Base-by-base conservation (phyloP, 140 eudicot genomes). In the Oenanthe javanica region DNA sequence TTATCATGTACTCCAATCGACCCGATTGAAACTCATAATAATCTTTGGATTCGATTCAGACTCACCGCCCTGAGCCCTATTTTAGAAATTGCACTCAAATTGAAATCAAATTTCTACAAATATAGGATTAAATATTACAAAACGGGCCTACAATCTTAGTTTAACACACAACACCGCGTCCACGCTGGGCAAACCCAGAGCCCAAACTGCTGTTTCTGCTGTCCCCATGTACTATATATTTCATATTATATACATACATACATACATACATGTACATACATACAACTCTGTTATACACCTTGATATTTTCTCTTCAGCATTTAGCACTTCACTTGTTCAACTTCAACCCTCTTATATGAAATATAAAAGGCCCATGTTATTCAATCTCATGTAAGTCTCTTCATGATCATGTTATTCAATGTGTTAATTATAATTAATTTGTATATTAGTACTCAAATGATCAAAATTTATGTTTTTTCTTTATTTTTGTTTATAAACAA, bases 151-250 rank as follows among this genome's bases (percentile, higher is more conserved):
- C 69, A n/a, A 61, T 10, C 36, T 21, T 61, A 61, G 9, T 21
- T 8, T n/a, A 61, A 61, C 69, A 61, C 69, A 61, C 27, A 61
- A 61, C 69, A 61, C 69, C 36, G 36, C 27, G 69, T 61, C 69
- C 69, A 61, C 55, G 27, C 69, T 61, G 36, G 36, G 69, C 10
- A n/a, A 61, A 61, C 69, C 69, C 69, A n/a, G 69, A 61, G 69
- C 69, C 69, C 69, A 61, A 59, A 61, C 36, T 61, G 67, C 31
- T 59, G 67, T 61, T 61, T 61, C 69, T 7, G 69, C 69, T 61
- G 69, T 61, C 69, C 69, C 69, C 36, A 61, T n/a, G 45, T 52
- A 52, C 59, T 16, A 15, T 52, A 52, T 52, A 0, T 52, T 50
- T 50, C 55, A 50, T 3, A 11, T 12, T 52, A 16, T 52, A 52